phyloP scores from a whole-genome alignment of 495 filamentous ascomycete genomes.

The Chaetomium fimeti region DNA sequence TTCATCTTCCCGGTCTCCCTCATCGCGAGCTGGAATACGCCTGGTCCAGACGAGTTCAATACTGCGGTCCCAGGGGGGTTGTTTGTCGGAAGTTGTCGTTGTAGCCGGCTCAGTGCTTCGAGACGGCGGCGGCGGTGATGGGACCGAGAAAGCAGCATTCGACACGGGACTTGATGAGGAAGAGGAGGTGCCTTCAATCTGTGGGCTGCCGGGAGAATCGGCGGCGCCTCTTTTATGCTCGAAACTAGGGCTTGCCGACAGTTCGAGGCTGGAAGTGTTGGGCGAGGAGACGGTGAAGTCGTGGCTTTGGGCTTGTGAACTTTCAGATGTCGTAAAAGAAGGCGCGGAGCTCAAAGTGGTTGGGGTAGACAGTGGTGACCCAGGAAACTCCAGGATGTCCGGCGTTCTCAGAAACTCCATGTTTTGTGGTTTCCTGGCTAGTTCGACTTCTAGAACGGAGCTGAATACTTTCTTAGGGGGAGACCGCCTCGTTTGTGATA shows the following conservation, averaged over 20 bases:
- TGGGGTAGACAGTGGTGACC: neutral
- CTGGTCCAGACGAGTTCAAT: slow-evolving; percentile 32
- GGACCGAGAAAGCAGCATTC: neutral
- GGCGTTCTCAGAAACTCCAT: no score
- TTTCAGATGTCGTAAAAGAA: neutral
- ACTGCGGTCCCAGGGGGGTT: slow-evolving; percentile 35
- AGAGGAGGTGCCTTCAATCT: neutral
- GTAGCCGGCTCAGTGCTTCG: neutral
- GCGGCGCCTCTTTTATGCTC: no score
- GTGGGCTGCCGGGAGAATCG: neutral
- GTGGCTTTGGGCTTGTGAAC: no score
- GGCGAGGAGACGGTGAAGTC: neutral
- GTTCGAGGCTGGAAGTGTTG: neutral
- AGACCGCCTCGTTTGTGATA: neutral
- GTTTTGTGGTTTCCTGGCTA: neutral
- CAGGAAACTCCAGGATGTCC: neutral
- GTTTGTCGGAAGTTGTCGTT: neutral
- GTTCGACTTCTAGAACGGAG: neutral
- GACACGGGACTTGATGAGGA: neutral
- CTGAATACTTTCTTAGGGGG: no score
- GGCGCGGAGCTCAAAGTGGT: neutral
- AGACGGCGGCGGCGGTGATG: neutral
- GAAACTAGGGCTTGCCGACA: no score
- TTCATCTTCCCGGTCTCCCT: neutral
- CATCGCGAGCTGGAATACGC: neutral